Evolutionary conservation across 2,329 filamentous ascomycete species (phyloP), one percentile per base, ranked within the genome.

Genomic region (Aaosphaeria pasadenensis): DNA sequence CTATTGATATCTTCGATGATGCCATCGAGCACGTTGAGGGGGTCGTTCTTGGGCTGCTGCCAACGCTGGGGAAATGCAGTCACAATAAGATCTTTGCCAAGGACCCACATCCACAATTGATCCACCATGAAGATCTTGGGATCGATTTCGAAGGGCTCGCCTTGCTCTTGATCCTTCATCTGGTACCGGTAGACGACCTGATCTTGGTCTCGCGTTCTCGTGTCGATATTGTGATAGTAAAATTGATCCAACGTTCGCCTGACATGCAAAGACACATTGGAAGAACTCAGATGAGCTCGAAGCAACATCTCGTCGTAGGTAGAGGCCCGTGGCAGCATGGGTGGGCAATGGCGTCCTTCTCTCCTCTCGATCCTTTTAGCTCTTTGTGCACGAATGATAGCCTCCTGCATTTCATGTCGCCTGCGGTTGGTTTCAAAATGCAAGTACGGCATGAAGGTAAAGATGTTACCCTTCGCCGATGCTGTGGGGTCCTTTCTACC

Each of bases 61-160:
- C 79, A 83, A 5, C 79, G 70, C 52, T 82, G 76, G 2, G 80
- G 80, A 48, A 83, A 83, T 45, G 77, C 77, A 0, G 80, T 82
- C 7, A 87, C 75, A 13, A 87, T 76, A 11, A 85, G 67, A 48
- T 84, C 82, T 61, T 72, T 72, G 7, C 79, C 70, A 1, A 86
- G 59, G 3, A 84, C 74, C 80, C 82, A 85, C 60, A 86, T 77
- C 84, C 84, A 87, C 1, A 87, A 69, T 55, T 87, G 84, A 59
- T 87, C 84, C 0, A 87, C 83, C 83, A 86, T 86, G 61, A 84
- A 84, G 3, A 86, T 77, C 51, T 84, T 84, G 1, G 75, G 74
- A 47, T 83, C 79, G 2, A 66, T 68, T 63, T 60, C 59, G 17
- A 24, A 24, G 17, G 17, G 17, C 24, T 43, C 28, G 6, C 29